A percentile compares a stretch with the other conserved stretches of the same genome.
These are phyloP conservation scores for Dipteronia dyeriana DNA, from an alignment of 345 rosid species.

Conservation along the genomic window DNA sequence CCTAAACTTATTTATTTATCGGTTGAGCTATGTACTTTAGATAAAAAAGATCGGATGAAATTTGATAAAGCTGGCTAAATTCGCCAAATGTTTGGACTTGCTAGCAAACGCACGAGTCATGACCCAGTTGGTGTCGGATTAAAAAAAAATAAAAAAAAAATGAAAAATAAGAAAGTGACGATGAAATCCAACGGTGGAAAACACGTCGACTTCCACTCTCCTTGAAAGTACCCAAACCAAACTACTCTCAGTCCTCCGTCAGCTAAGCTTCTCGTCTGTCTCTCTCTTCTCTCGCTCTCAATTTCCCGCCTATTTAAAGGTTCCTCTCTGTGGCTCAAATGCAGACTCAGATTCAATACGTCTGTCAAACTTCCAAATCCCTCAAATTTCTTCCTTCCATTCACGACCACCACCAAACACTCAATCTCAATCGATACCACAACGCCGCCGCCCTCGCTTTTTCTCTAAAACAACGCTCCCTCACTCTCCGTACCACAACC, in stretches of 20 bases:
- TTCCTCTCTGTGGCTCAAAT: neutral
- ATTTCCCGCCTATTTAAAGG: conserved; percentile 34
- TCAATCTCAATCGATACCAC: conserved; percentile 7
- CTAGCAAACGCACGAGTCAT: no score
- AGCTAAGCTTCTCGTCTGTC: neutral
- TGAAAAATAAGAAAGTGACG: neutral
- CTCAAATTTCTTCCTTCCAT: conserved; percentile 1
- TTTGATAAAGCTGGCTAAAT: no score
- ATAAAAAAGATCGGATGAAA: no score
- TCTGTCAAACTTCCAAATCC: conserved; percentile 19
- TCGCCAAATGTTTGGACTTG: no score
- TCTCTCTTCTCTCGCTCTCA: neutral
- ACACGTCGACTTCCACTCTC: conserved; percentile 18
- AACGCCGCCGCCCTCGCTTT: conserved; percentile 1
- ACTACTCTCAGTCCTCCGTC: neutral
- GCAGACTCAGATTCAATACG: conserved; percentile 23
- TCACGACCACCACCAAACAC: neutral
- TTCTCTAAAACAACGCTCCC: conserved; percentile 12
- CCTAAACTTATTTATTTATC: no score
- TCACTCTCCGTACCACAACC: conserved; percentile 18
- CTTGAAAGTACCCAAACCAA: neutral
- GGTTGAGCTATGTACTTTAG: no score
- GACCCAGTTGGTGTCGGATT: no score
- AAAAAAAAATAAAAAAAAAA: no score
- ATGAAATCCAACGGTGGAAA: conserved; percentile 10